Base-by-base conservation (phyloP, 78 protist genomes). In the Dictyostelium brefeldianum region DNA sequence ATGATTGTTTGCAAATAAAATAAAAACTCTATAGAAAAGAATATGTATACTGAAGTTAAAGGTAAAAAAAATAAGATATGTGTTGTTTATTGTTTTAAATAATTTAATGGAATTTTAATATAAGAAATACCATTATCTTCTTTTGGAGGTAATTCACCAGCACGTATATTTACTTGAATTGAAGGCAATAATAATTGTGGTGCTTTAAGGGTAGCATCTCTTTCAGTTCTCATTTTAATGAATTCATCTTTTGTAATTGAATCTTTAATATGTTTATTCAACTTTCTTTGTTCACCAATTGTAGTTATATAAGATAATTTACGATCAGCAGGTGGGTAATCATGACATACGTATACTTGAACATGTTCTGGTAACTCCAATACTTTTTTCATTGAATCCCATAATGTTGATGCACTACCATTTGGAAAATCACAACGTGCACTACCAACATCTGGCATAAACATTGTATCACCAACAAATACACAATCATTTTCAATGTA, bases 371-470 rank as follows among this genome's bases (percentile, higher is more conserved):
- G 94, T 8, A 95, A 51, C 4, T 81, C 51, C 5, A 91, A 73
- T 31, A 95, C 31, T 85, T 90, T 90, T 67, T 95, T 78, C 64
- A 91, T 78, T 25, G 94, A 85, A 5, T 77, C 78, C 25, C 22
- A 95, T 18, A 95, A 47, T 0, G 36, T 46, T 41, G n/a, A 36
- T 2, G 95, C 89, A 10, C 75, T 43, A 18, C 97, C 97, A 25
- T 85, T 89, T 25, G 97, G 97, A 36, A 95, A 95, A 67, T 95
- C 97, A 20, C 96, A 90, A 31, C 97, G 80, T 6, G 97, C 97
- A 25, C 92, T 91, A 46, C 97, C 97, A 65, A 81, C 91, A 64
- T 95, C 97, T 46, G 97, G 97, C 81, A 89, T 74, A 70, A 94
- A 94, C 51, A 95, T 75, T n/a, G 97, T 95, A 79, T 95, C 97